Base-by-base conservation (phyloP, 495 filamentous ascomycete genomes). In the Trichoderma gamsii region DNA sequence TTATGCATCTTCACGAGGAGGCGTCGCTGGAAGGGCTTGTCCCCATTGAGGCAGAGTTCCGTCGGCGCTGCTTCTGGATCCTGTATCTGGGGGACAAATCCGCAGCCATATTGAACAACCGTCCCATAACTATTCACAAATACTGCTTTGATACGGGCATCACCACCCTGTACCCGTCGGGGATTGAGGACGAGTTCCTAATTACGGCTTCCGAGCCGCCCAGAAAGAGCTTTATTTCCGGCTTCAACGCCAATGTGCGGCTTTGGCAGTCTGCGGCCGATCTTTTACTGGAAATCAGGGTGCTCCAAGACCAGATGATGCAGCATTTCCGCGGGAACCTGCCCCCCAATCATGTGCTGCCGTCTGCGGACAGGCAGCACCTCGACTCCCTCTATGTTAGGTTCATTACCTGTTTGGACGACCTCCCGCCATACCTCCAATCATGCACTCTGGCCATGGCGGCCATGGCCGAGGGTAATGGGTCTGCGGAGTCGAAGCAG, bases 1-100 rank as follows among this genome's bases (percentile, higher is more conserved):
- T 71, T 7, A 73, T 77, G 71, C 73, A 75, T 21, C 70, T 77
- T 67, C 70, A 77, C 51, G 73, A 76, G 23, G 75, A 77, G 65
- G 63, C 69, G 29, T 72, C 75, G 1, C 49, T 72, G 3, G 67
- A 71, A 63, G 71, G 69, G 27, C 63, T 76, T 13, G 65, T 63
- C 35, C 68, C 69, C 0, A 68, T 76, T 9, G 75, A 76, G 66
- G 68, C 70, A 15, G 72, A 77, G 52, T 72, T 76, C 18, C 72
- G 75, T 23, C 66, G 74, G 38, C 70, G 74, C 4, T 71, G 69
- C 21, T 77, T 77, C 67, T 77, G 75, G 75, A 73, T 77, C 44
- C 59, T 73, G 29, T 77, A 73, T 46, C 71, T 73, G 23, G 74
- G 73, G 11, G 75, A 77, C 64, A 74, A 76, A 52, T 77, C 74